Evolutionary conservation across 1,284 basidiomycete genomes (phyloP).

Genomic region (Flammula alnicola): DNA sequence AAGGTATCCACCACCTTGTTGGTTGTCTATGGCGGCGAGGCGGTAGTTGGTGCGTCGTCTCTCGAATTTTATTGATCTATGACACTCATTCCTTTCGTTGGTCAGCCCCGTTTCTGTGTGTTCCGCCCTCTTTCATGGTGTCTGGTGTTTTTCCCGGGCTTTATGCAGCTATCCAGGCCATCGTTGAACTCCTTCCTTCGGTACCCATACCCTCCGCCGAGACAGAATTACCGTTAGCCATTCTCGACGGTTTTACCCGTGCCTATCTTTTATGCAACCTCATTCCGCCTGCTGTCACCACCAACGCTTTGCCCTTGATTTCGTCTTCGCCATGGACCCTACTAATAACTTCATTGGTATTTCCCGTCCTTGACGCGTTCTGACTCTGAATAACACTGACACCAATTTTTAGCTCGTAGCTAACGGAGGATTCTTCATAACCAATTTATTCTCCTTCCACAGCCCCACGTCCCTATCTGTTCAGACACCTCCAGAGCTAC

Average conservation of each 20-base stretch:
- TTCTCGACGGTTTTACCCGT: constrained; percentile 72
- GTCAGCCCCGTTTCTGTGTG: too few relatives aligned
- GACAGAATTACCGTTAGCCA: constrained; percentile 65
- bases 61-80: too few relatives aligned
- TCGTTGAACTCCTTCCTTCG: constrained; percentile 62
- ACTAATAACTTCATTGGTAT: constrained; percentile 66
- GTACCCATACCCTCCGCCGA: constrained; percentile 55
- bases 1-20: constrained; percentile 60
- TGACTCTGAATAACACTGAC: constrained; percentile 4
- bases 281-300: constrained; percentile 65
- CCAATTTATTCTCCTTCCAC: constrained; percentile 70
- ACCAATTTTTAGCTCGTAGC: constrained; percentile 54
- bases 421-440: constrained; percentile 76
- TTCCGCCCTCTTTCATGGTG: too few relatives aligned
- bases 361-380: constrained; percentile 27
- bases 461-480: constrained; percentile 65
- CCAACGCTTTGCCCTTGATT: constrained; percentile 51
- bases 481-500: constrained; percentile 70
- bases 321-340: constrained; percentile 73
- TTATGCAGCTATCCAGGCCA: constrained; percentile 56
- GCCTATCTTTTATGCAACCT: constrained; percentile 73
- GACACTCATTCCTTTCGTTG: constrained; percentile 3
- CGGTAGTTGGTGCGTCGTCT: constrained; percentile 62
- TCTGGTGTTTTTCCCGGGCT: constrained; percentile 62
- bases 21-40: constrained; percentile 78